Conservation (phyloP, 371 early-diverging fungal species). For the Nosema muscidifuracis region DNA sequence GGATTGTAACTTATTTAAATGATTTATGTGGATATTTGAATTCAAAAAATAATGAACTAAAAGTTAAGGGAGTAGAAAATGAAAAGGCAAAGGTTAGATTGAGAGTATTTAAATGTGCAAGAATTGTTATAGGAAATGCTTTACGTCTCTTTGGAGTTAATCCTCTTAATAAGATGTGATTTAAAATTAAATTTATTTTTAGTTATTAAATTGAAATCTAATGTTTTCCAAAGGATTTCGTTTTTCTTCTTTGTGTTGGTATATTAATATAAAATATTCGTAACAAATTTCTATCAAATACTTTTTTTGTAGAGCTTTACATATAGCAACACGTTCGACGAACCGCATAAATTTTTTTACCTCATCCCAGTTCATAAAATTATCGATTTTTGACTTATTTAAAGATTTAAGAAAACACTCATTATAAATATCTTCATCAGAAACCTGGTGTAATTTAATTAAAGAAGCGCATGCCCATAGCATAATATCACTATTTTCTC, state of each 20-base stretch:
- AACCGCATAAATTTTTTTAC: too few relatives aligned
- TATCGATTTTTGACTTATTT: too few relatives aligned
- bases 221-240: neutral
- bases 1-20: slow-evolving; percentile 79
- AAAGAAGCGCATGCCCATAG: too few relatives aligned
- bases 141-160: slow-evolving; percentile 68
- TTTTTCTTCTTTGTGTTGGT: neutral
- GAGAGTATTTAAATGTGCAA: slow-evolving; percentile 69
- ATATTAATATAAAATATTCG: neutral
- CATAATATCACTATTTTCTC: too few relatives aligned
- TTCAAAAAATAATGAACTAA: slow-evolving; percentile 71
- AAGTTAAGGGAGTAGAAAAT: slow-evolving; percentile 71
- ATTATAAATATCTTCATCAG: too few relatives aligned
- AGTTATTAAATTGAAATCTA: too few relatives aligned
- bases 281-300: neutral
- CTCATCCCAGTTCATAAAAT: too few relatives aligned
- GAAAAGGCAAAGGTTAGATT: slow-evolving; percentile 74
- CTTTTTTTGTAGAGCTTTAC: too few relatives aligned
- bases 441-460: too few relatives aligned
- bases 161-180: slow-evolving; percentile 78
- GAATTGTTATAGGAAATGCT: slow-evolving; percentile 71
- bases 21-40: slow-evolving; percentile 76
- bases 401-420: too few relatives aligned
- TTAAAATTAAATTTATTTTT: neutral
- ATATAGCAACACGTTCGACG: too few relatives aligned